A percentile compares a stretch with the other conserved stretches of the same genome.
These are phyloP conservation scores for Asterochloris erici DNA, from an alignment of 139 green algal species.

Conservation along the genomic window DNA sequence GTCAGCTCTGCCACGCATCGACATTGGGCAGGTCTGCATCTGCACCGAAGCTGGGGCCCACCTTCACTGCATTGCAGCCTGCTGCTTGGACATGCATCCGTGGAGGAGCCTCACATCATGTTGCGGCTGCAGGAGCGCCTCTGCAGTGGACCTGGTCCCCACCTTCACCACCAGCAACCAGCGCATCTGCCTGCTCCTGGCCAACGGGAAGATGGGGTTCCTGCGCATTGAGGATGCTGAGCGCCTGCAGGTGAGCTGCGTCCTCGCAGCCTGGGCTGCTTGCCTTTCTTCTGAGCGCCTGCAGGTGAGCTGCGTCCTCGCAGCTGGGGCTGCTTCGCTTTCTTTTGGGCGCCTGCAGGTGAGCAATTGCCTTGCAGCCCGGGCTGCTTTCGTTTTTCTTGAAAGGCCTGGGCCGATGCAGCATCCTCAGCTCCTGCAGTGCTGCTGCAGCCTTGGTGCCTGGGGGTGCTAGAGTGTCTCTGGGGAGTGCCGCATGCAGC, in stretches of 20 bases:
- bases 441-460: background rate
- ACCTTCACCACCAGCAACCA: slow-evolving; percentile 83
- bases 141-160: slow-evolving; percentile 75
- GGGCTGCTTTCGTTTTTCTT: too few species aligned
- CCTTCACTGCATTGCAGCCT: too few species aligned
- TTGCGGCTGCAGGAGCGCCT: slow-evolving; percentile 41
- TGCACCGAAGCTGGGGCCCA: too few species aligned
- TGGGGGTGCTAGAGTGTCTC: background rate
- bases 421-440: background rate
- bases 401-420: background rate
- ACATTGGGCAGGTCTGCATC: too few species aligned
- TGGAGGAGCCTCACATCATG: background rate
- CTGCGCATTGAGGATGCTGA: slow-evolving; percentile 81
- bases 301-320: slow-evolving; percentile 41
- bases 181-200: slow-evolving; percentile 75
- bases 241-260: slow-evolving; percentile 56
- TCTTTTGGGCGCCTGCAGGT: slow-evolving; percentile 69
- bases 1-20: too few species aligned
- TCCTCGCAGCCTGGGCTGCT: background rate
- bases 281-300: slow-evolving; percentile 52
- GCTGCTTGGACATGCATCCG: background rate
- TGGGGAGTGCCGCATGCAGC: background rate
- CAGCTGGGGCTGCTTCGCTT: background rate
- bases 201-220: slow-evolving; percentile 50
- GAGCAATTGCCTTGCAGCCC: background rate